These are phyloP conservation scores for Stemphylium beticola DNA, from an alignment of 2,329 filamentous ascomycete species.

Conservation along the genomic window DNA sequence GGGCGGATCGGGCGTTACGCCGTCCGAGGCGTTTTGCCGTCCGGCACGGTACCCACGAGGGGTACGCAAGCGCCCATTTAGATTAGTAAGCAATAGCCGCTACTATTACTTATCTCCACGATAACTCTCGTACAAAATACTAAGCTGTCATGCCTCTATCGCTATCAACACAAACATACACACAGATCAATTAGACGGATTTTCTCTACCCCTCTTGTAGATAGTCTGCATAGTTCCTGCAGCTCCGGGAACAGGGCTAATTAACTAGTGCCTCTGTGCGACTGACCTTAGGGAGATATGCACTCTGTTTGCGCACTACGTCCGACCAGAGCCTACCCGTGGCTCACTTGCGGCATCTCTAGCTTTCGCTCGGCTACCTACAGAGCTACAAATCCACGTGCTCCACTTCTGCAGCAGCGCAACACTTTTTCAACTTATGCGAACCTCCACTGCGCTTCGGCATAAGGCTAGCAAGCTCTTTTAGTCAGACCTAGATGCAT, in stretches of 20 bases:
- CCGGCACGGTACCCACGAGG: too few relatives aligned
- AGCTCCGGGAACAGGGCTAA: background rate
- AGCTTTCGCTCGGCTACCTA: slow-evolving; percentile 11
- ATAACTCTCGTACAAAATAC: too few relatives aligned
- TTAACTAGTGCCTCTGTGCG: background rate
- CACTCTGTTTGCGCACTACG: background rate
- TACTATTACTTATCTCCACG: too few relatives aligned
- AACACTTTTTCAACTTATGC: slow-evolving; percentile 26
- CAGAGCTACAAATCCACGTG: slow-evolving; percentile 18
- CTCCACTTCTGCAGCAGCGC: slow-evolving; percentile 14
- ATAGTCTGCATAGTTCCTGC: too few relatives aligned
- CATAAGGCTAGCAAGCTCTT: slow-evolving; percentile 2
- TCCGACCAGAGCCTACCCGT: background rate
- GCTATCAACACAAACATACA: too few relatives aligned
- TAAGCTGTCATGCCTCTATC: too few relatives aligned
- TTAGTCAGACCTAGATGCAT: background rate
- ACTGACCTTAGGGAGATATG: background rate
- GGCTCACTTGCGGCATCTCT: background rate
- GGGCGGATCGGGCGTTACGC: too few relatives aligned
- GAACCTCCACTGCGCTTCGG: slow-evolving; percentile 8
- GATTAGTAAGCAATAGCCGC: too few relatives aligned
- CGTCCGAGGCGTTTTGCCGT: too few relatives aligned
- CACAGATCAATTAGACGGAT: too few relatives aligned
- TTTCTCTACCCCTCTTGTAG: too few relatives aligned
- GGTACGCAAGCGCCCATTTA: too few relatives aligned